Base-by-base conservation (phyloP, 305 asterid genomes). In the Fraxinus ornus region DNA sequence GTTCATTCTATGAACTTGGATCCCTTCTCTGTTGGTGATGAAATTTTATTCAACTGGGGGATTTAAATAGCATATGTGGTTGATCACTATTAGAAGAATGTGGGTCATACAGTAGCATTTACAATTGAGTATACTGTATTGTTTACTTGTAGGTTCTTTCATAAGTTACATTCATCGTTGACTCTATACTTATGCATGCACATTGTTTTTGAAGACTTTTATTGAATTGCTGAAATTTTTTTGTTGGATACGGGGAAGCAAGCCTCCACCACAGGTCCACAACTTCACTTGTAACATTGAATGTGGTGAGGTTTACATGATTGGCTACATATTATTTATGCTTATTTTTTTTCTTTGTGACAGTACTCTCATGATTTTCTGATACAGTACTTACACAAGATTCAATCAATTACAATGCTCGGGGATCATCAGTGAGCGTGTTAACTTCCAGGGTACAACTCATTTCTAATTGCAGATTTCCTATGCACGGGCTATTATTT, bases 361-460 rank as follows among this genome's bases (percentile, higher is more conserved):
- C 93, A 95, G 98, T 93, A 92, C 84, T 91, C 98, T 21, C 91
- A 93, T 75, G 97, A 95, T 82, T 93, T 95, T 57, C 92, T 95
- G 88, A 88, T 94, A 85, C 98, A 95, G 90, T 94, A 90, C 85
- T 84, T 95, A 35, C 99, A 95, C 91, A 95, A 95, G 90, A 88
- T 91, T 41, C 94, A 92, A 78, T 94, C 96, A 55, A 93, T 91
- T 77, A 90, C 90, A 75, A 94, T 94, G 95, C 98, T 95, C 82
- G 98, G 98, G 99, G 83, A 86, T 95, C 78, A 86, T 95, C 90
- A 95, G 94, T 75, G 97, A 95, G 91, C 99, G 91, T 88, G 94
- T 95, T 83, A 91, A 95, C 87, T 93, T 95, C 87, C 93, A 90
- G 88, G 97, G 98, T 94, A 62, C 73, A 75, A 55, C 75, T 83